These are phyloP conservation scores for Antarctomyces pellizariae DNA, from an alignment of 495 filamentous ascomycete genomes.

Conservation along the genomic window DNA sequence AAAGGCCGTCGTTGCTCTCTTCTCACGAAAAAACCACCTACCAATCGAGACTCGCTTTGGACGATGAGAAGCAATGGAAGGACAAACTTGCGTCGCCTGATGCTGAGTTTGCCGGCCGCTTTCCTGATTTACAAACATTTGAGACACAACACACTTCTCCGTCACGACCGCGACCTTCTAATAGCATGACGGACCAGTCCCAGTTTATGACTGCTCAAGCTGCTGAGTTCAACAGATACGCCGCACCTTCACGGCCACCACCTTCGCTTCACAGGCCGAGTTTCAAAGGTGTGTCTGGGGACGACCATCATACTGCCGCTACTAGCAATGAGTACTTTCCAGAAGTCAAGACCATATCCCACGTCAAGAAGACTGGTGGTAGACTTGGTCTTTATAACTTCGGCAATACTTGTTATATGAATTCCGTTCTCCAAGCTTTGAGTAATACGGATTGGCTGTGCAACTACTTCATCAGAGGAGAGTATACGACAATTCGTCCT, in stretches of 20 bases:
- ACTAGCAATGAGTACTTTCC: constrained; percentile 16
- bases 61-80: constrained; percentile 2
- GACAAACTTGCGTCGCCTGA: constrained; percentile 3
- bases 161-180: too few relatives aligned
- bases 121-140: too few relatives aligned
- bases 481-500: constrained; percentile 21
- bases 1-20: constrained; percentile 3
- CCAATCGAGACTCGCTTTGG: constrained; percentile 7
- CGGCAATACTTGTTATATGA: constrained; percentile 76
- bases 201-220: too few relatives aligned
- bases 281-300: constrained; percentile 73
- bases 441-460: constrained; percentile 51
- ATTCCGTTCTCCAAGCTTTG: constrained; percentile 64
- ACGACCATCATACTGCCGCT: constrained; percentile 18
- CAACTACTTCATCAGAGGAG: constrained; percentile 33
- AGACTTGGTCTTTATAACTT: constrained; percentile 69
- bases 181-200: too few relatives aligned
- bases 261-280: constrained; percentile 67
- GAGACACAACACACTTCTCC: too few relatives aligned
- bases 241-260: constrained; percentile 46
- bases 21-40: constrained; percentile 3
- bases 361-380: too few relatives aligned
- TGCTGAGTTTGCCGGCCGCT: too few relatives aligned
- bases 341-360: constrained; percentile 10
- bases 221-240: too few relatives aligned